Evolutionary conservation across 257 asterid genomes (phyloP).

Genomic region (Solanum ahanhuiri): DNA sequence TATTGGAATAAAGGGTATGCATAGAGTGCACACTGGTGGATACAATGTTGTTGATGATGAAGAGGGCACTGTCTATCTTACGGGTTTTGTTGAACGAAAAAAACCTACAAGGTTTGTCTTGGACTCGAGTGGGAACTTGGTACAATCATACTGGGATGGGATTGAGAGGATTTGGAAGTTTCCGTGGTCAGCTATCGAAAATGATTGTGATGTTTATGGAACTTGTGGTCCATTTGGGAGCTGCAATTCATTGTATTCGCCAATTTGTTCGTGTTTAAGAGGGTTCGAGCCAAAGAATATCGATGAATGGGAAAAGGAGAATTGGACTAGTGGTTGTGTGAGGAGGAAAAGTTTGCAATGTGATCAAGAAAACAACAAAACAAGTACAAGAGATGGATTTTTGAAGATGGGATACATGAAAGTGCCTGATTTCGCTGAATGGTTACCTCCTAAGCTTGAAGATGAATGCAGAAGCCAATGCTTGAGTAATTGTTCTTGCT

Average conservation of each 20-base stretch:
- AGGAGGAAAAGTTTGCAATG: not conserved
- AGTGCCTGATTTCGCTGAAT: not conserved
- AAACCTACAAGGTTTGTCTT: conserved; percentile 15
- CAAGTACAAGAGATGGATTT: not conserved
- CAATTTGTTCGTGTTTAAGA: conserved; percentile 10
- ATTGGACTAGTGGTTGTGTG: not conserved
- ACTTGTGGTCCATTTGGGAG: conserved; percentile 41
- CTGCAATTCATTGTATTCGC: conserved; percentile 16
- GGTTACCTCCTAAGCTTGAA: not conserved
- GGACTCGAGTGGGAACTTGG: conserved; percentile 22
- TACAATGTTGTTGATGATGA: conserved; percentile 18
- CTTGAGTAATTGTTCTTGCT: conserved; percentile 37
- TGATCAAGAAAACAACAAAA: not conserved
- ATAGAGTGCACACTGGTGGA: conserved; percentile 31
- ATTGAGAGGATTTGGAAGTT: conserved; percentile 18
- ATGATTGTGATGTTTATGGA: conserved; percentile 30
- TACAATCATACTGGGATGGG: conserved; percentile 27
- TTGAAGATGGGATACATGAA: not conserved
- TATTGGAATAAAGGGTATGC: conserved; percentile 30
- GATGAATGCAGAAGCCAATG: conserved; percentile 9
- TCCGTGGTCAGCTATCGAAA: conserved; percentile 11
- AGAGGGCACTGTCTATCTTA: conserved; percentile 12
- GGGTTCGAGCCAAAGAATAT: not conserved
- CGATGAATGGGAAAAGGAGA: not conserved
- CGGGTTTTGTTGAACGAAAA: conserved; percentile 2